Evolutionary conservation across 306 rosid genomes (phyloP), one percentile per base, ranked within the genome.

Genomic region (Lupinus albus): DNA sequence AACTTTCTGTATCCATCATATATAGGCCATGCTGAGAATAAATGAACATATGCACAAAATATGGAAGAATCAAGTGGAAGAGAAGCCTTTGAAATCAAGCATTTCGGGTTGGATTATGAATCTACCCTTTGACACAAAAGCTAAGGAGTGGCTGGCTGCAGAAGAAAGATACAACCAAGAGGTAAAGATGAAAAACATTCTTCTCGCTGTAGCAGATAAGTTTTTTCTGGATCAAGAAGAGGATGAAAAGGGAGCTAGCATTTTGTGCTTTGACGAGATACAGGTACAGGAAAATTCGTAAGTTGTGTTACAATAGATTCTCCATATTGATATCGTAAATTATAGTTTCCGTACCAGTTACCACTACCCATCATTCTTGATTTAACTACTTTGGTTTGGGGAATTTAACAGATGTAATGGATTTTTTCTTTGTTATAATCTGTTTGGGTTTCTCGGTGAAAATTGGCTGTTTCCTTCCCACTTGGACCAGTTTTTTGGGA

Each of bases 221-320:
- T 84, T 93, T 72, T 84, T 93, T 38, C 68, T 88, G 64, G 89
- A 88, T 65, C 68, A 62, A 72, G 82, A 76, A 76, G 85, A 73
- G 14, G 83, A 81, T 71, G 75, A 75, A 77, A 82, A 76, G 69
- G 98, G 98, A 79, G 96, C 94, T 60, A 89, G 85, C 75, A 74
- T 93, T 81, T 91, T 93, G 74, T 93, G 98, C 80, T 93, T 93
- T 15, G 98, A 93, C 67, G 98, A 93, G 82, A 93, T 93, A 73
- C 98, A 93, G 92, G 98, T 88, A 72, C 54, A 59, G 51, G 38
- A 63, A 75, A 72, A 54, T 50, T 36, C 13, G 14, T n/a, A 10
- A 35, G 12, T 25, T 67, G 65, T 62, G 49, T 61, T 51, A 57
- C 16, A n/a, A 18, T 63, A 47, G 67, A 16, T 47, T 51, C 64